These are phyloP conservation scores for Malus sylvestris DNA, from an alignment of 306 rosid genomes.

Conservation along the genomic window DNA sequence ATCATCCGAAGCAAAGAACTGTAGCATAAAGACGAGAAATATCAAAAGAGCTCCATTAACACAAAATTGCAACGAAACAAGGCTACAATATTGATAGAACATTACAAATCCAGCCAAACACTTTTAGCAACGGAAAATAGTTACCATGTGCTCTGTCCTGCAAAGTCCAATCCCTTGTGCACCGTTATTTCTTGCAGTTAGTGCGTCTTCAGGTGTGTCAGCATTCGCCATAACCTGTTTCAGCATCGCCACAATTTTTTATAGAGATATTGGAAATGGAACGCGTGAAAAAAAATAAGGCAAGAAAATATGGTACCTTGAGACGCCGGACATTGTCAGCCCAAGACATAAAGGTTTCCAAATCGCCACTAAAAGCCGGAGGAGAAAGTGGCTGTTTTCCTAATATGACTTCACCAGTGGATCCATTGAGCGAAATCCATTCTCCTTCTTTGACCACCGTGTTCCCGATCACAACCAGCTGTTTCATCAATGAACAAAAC, in stretches of 20 bases:
- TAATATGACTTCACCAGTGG: slow-evolving; percentile 86
- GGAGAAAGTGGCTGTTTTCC: slow-evolving; percentile 90
- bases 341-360: slow-evolving; percentile 93
- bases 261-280: slow-evolving; percentile 4
- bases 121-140: not conserved
- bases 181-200: slow-evolving; percentile 74
- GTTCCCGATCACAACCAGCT: slow-evolving; percentile 59
- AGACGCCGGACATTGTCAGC: slow-evolving; percentile 73
- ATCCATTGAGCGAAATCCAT: slow-evolving; percentile 92
- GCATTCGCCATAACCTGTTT: slow-evolving; percentile 95
- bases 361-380: slow-evolving; percentile 74
- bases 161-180: slow-evolving; percentile 98
- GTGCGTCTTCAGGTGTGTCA: slow-evolving; percentile 91
- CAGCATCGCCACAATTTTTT: not conserved
- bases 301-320: slow-evolving; percentile 46
- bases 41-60: too few relatives aligned
- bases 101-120: too few relatives aligned
- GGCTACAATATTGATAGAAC: too few relatives aligned
- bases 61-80: too few relatives aligned
- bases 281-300: not conserved
- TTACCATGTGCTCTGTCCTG: slow-evolving; percentile 98
- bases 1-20: slow-evolving; percentile 97
- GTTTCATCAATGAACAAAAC: slow-evolving; percentile 6
- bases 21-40: slow-evolving; percentile 19
- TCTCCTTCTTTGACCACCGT: slow-evolving; percentile 63